phyloP scores from a whole-genome alignment of 2,329 filamentous ascomycete species.

The Colletotrichum sp. region DNA sequence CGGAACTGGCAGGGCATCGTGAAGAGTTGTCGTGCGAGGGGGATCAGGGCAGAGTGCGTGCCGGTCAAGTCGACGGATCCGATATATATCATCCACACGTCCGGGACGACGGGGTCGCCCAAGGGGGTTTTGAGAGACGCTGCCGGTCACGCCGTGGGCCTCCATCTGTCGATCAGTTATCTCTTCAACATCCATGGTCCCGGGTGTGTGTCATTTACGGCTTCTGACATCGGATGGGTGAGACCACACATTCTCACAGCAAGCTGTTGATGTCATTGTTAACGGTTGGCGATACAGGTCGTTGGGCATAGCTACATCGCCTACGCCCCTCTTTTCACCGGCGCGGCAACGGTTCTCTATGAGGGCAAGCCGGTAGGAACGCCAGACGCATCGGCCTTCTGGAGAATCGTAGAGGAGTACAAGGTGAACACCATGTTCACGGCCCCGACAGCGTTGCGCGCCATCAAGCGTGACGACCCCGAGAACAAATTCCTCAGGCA shows the following conservation, averaged over 20 bases:
- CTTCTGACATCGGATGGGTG: conserved; percentile 89
- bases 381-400: conserved; percentile 85
- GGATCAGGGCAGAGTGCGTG: conserved; percentile 74
- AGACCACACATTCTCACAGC: background rate
- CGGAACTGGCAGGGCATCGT: conserved; percentile 80
- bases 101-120: conserved; percentile 79
- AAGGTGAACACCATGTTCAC: conserved; percentile 85
- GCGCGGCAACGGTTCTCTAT: conserved; percentile 85
- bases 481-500: conserved; percentile 68
- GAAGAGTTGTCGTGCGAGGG: conserved; percentile 70
- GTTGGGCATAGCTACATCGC: conserved; percentile 82
- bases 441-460: conserved; percentile 84
- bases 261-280: background rate
- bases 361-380: conserved; percentile 95
- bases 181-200: conserved; percentile 83
- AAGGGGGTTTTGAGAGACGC: conserved; percentile 86
- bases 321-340: conserved; percentile 84
- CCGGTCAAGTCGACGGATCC: conserved; percentile 78
- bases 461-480: conserved; percentile 85
- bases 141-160: conserved; percentile 84
- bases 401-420: conserved; percentile 85
- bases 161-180: conserved; percentile 82
- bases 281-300: background rate
- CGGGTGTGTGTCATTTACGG: conserved; percentile 75
- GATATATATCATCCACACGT: conserved; percentile 92